These are phyloP conservation scores for Mycogone perniciosa DNA, from an alignment of 2,329 filamentous ascomycete species.

Conservation along the genomic window DNA sequence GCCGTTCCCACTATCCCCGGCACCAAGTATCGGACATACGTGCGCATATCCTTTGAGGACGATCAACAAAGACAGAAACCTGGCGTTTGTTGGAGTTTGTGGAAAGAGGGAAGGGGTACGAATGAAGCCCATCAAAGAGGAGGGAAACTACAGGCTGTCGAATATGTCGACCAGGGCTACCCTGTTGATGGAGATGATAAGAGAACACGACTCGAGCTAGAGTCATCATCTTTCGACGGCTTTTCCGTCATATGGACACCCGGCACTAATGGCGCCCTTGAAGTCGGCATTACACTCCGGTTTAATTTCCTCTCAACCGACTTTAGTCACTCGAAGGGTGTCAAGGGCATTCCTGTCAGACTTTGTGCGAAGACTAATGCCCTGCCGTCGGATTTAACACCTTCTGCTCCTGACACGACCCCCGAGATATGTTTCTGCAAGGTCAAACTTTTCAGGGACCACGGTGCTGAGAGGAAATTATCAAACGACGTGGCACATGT, in stretches of 20 bases:
- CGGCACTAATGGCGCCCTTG: conserved; percentile 57
- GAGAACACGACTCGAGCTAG: conserved; percentile 62
- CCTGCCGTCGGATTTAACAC: conserved; percentile 47
- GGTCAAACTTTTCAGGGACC: conserved; percentile 93
- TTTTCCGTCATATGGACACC: conserved; percentile 89
- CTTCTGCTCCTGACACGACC: conserved; percentile 37
- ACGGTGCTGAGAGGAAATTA: conserved; percentile 89
- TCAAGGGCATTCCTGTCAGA: conserved; percentile 92
- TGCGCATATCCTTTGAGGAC: conserved; percentile 96
- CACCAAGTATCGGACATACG: conserved; percentile 76
- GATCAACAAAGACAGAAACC: conserved; percentile 85
- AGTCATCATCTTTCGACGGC: conserved; percentile 81
- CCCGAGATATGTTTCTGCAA: conserved; percentile 89
- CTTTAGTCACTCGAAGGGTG: conserved; percentile 97
- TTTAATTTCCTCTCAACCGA: conserved; percentile 99
- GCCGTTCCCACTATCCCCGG: conserved; percentile 52
- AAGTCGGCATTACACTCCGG: conserved; percentile 82
- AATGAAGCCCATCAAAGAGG: conserved; percentile 93
- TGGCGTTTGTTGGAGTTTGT: conserved; percentile 75
- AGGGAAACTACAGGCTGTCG: conserved; percentile 87
- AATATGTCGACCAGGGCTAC: conserved; percentile 70
- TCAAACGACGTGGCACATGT: conserved; percentile 93
- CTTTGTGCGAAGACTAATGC: conserved; percentile 85
- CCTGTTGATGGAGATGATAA: conserved; percentile 57
- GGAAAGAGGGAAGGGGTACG: conserved; percentile 94